Base-by-base conservation (phyloP, 2,329 filamentous ascomycete species). In the Pseudogymnoascus pannorum region DNA sequence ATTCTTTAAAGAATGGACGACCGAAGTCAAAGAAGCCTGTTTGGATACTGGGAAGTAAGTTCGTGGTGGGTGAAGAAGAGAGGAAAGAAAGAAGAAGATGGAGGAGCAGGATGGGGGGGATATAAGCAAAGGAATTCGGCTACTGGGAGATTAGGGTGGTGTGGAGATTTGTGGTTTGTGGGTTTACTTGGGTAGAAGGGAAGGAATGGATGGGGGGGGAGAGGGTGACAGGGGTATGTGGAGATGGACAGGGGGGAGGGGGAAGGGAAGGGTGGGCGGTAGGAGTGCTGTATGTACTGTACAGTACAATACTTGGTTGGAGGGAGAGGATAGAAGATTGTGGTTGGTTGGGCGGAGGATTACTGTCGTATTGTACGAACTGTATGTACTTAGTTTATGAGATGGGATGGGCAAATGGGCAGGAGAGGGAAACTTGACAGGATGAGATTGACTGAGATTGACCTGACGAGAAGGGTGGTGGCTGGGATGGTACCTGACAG, bases 1-100 rank as follows among this genome's bases (percentile, higher is more conserved):
- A 48, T 66, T 69, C 62, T 68, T 58, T 64, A 69, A 70, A 70
- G 68, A 70, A 69, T 68, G 68, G 67, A 69, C 66, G 68, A 70
- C 68, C 68, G 68, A 67, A 68, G 68, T 70, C 68, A 69, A 66
- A 44, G 57, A 26, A 26, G 38, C 24, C 22, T 59, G 35, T 38
- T 26, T 26, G 35, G 57, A 59, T 38, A 59, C 33, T 35, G 54
- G 33, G 54, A 58, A 36, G 57, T 24, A 36, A 38, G 8, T 38
- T 24, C 16, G 35, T 35, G 29, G 38, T 38, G 38, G 57, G 57
- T 38, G 57, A 59, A 44, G 38, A 59, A 36, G 57, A 59, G 35
- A 59, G 38, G 35, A 36, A 40, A 59, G 35, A 59, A 59, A 59
- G 35, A 59, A 59, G 57, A 44, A 35, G 57, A 44, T 20, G 35